Percentiles rank a stretch among this genome's conserved stretches.
These are phyloP conservation scores for Chlorella variabilis DNA, from an alignment of 163 green algal species.

Conservation along the genomic window DNA sequence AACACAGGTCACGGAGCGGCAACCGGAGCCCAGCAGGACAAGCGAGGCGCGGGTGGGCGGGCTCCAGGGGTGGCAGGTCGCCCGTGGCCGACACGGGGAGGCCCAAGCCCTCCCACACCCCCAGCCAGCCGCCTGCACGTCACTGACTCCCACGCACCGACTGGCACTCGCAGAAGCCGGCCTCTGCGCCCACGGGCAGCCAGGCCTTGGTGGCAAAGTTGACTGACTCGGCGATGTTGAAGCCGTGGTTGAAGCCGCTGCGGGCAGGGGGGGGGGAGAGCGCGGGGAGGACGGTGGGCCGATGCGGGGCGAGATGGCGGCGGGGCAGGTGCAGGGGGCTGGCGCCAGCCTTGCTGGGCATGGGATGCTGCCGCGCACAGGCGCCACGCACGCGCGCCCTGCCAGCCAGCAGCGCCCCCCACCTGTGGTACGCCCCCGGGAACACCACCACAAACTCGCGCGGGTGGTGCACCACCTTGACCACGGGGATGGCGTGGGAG, in stretches of 20 bases:
- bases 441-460: constrained; percentile 87
- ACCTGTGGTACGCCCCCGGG: constrained; percentile 61
- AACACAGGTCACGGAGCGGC: too few relatives aligned
- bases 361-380: too few relatives aligned
- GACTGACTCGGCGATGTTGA: constrained; percentile 77
- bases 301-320: too few relatives aligned
- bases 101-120: too few relatives aligned
- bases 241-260: constrained; percentile 78
- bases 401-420: background rate
- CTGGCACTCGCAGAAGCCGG: constrained; percentile 58
- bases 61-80: background rate
- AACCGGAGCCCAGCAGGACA: too few relatives aligned
- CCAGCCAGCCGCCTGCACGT: too few relatives aligned
- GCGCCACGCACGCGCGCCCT: too few relatives aligned
- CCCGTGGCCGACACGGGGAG: too few relatives aligned
- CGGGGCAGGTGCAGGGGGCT: background rate
- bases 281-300: too few relatives aligned
- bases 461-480: constrained; percentile 70
- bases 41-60: too few relatives aligned
- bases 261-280: constrained; percentile 26
- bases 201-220: constrained; percentile 81
- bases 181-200: constrained; percentile 65
- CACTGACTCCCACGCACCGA: too few relatives aligned
- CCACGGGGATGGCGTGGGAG: constrained; percentile 74
- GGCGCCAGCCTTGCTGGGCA: too few relatives aligned